Conservation (phyloP, 495 filamentous ascomycete genomes). For the Aspergillus nanangensis region DNA sequence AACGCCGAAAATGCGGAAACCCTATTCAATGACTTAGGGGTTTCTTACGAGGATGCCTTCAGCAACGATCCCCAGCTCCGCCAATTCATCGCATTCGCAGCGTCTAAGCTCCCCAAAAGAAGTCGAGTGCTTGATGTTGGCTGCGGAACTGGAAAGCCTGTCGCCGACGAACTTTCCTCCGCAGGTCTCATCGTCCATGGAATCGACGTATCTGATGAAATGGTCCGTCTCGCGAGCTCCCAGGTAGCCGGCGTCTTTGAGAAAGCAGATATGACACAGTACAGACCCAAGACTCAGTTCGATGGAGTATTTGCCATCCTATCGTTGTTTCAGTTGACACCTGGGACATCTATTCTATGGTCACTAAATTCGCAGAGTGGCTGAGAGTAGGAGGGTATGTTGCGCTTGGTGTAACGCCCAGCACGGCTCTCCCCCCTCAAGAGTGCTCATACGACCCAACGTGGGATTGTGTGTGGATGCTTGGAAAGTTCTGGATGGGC, state of each 20-base stretch:
- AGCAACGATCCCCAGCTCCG: neutral
- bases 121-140: conserved; percentile 41
- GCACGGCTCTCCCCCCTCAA: neutral
- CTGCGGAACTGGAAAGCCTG: conserved; percentile 37
- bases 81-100: neutral
- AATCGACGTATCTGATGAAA: conserved; percentile 29
- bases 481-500: conserved; percentile 1
- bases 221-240: conserved; percentile 24
- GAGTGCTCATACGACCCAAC: neutral
- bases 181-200: conserved; percentile 29
- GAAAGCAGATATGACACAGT: conserved; percentile 23
- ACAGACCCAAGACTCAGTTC: conserved; percentile 9
- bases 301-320: conserved; percentile 14
- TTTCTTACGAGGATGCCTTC: neutral
- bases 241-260: conserved; percentile 30
- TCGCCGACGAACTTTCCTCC: conserved; percentile 22
- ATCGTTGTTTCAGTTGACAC: conserved; percentile 13
- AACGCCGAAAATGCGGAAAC: neutral
- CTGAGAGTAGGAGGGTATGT: conserved; percentile 11
- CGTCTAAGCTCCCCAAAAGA: neutral
- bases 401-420: neutral
- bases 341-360: conserved; percentile 11
- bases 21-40: neutral
- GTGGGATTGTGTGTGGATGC: neutral
- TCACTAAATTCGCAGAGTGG: conserved; percentile 14